Evolutionary conservation across 805 yeast genomes (phyloP).

Genomic region (Sungouiozyma intestinalis): DNA sequence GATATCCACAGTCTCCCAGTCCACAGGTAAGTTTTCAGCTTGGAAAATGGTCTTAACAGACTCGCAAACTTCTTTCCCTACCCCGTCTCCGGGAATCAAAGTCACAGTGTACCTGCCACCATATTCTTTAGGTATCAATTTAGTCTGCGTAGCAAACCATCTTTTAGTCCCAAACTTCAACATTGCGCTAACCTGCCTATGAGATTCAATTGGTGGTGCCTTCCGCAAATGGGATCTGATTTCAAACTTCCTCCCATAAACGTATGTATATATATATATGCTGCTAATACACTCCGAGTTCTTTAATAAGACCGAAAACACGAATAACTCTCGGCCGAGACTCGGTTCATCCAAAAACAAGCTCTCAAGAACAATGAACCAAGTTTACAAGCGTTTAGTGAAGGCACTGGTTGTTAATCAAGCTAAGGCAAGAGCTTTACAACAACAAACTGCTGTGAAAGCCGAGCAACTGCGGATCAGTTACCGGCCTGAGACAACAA

Average conservation of each 20-base stretch:
- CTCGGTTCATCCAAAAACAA: background rate
- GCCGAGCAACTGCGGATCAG: background rate
- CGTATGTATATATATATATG: background rate
- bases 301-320: background rate
- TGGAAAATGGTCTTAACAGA: conserved; percentile 85
- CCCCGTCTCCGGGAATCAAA: conserved; percentile 96
- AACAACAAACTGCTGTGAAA: background rate
- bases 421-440: background rate
- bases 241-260: too few species aligned
- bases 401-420: background rate
- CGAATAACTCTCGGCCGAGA: background rate
- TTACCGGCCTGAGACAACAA: too few species aligned
- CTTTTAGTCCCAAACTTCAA: conserved; percentile 26
- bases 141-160: conserved; percentile 45
- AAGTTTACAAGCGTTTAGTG: background rate
- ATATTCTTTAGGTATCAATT: conserved; percentile 70
- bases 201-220: too few species aligned
- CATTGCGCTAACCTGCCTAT: conserved; percentile 18
- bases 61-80: conserved; percentile 91
- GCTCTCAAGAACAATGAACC: background rate
- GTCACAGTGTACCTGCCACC: conserved; percentile 94
- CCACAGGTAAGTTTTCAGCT: conserved; percentile 82
- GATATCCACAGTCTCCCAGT: conserved; percentile 79
- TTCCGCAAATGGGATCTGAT: too few species aligned
- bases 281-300: background rate